A percentile compares a stretch with the other conserved stretches of the same genome.
phyloP scores from a whole-genome alignment of 2,329 filamentous ascomycete species.

The Magnaporthales sp. region DNA sequence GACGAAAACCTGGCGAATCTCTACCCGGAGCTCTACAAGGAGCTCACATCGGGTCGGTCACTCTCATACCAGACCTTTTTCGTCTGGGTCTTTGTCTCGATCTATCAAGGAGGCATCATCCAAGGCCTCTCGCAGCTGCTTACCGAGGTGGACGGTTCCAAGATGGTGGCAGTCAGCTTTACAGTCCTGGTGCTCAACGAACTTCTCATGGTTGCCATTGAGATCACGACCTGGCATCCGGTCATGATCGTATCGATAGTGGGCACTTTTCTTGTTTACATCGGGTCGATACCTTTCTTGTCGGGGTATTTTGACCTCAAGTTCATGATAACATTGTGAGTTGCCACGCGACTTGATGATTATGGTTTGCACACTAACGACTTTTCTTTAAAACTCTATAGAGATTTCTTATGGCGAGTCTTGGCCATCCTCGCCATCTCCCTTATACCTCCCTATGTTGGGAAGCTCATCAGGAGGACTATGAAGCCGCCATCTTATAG shows the following conservation, averaged over 20 bases:
- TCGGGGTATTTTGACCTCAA: slow-evolving; percentile 81
- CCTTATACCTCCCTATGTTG: slow-evolving; percentile 77
- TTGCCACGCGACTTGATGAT: slow-evolving; percentile 9
- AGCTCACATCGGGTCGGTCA: slow-evolving; percentile 80
- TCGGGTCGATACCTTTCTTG: slow-evolving; percentile 77
- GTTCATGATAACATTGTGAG: slow-evolving; percentile 64
- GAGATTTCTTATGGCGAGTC: slow-evolving; percentile 85
- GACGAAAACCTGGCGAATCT: slow-evolving; percentile 89
- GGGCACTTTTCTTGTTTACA: slow-evolving; percentile 73
- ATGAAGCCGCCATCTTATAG: slow-evolving; percentile 90
- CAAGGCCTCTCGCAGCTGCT: slow-evolving; percentile 90
- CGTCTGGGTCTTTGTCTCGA: slow-evolving; percentile 87
- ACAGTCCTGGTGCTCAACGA: slow-evolving; percentile 91
- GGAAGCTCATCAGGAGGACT: slow-evolving; percentile 73
- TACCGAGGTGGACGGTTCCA: slow-evolving; percentile 59
- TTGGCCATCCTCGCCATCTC: slow-evolving; percentile 71
- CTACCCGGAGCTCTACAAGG: slow-evolving; percentile 96
- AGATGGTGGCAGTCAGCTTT: slow-evolving; percentile 86
- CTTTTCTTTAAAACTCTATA: slow-evolving; percentile 19
- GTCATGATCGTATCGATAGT: slow-evolving; percentile 81
- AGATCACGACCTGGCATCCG: slow-evolving; percentile 95
- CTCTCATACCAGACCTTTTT: slow-evolving; percentile 93
- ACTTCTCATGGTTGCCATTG: slow-evolving; percentile 91
- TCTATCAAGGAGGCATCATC: slow-evolving; percentile 93
- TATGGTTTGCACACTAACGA: background rate